These are phyloP conservation scores for Penicillium chermesinum DNA, from an alignment of 495 filamentous ascomycete genomes.

Conservation along the genomic window DNA sequence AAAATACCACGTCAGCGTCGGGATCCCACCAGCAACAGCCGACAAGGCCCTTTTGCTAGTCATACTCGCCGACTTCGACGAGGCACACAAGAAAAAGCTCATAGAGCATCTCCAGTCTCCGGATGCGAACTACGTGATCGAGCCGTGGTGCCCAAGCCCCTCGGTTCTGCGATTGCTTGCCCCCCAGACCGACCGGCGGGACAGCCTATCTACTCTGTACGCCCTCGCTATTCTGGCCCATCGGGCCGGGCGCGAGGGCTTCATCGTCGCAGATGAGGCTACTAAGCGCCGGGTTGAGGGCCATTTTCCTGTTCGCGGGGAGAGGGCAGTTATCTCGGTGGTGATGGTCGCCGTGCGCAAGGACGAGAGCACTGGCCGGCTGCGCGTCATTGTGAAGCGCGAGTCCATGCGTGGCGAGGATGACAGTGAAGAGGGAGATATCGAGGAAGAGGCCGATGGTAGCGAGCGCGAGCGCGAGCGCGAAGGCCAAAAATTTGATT, in stretches of 20 bases:
- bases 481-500: neutral
- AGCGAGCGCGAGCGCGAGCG: neutral
- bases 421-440: neutral
- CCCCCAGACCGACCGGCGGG: neutral
- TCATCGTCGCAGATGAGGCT: constrained; percentile 5
- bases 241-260: constrained; percentile 1
- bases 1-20: no score
- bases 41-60: constrained; percentile 1
- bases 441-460: neutral
- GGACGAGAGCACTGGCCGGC: neutral
- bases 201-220: constrained; percentile 11
- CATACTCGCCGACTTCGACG: neutral
- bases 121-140: neutral
- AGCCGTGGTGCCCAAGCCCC: neutral
- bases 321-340: neutral
- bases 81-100: neutral
- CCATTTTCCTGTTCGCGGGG: neutral
- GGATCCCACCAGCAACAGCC: neutral
- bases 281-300: constrained; percentile 5
- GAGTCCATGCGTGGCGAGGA: neutral
- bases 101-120: neutral
- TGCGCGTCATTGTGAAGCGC: constrained; percentile 8
- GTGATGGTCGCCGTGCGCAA: neutral
- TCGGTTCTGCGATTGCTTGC: neutral
- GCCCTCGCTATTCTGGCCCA: constrained; percentile 5